Evolutionary conservation across 2,329 filamentous ascomycete species (phyloP).

Genomic region (Diaporthe vaccinii): DNA sequence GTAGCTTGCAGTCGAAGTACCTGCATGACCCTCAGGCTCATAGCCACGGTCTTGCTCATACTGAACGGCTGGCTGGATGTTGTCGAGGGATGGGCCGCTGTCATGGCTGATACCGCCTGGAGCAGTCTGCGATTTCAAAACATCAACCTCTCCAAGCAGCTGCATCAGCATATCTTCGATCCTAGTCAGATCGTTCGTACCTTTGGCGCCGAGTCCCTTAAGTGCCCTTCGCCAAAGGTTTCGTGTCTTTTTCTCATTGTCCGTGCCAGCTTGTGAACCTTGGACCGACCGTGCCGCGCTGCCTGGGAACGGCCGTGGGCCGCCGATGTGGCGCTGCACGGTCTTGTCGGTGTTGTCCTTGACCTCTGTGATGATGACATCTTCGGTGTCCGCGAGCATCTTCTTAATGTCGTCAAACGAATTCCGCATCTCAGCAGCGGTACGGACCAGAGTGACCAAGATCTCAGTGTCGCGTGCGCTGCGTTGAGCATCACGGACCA

Average conservation of each 20-base stretch:
- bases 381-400: constrained; percentile 90
- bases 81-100: constrained; percentile 75
- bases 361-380: constrained; percentile 87
- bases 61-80: constrained; percentile 71
- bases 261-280: constrained; percentile 68
- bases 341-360: constrained; percentile 90
- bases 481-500: constrained; percentile 94
- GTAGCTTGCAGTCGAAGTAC: constrained; percentile 79
- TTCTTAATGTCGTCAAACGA: constrained; percentile 96
- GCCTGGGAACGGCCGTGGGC: constrained; percentile 85
- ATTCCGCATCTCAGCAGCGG: constrained; percentile 95
- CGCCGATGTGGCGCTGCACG: constrained; percentile 84
- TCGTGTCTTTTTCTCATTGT: constrained; percentile 81
- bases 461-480: constrained; percentile 98
- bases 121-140: constrained; percentile 74
- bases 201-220: constrained; percentile 89
- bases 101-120: constrained; percentile 59
- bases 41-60: constrained; percentile 82
- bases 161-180: constrained; percentile 95
- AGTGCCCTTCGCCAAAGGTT: constrained; percentile 96
- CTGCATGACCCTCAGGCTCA: constrained; percentile 85
- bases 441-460: constrained; percentile 91
- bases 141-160: constrained; percentile 91
- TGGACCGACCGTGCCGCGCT: constrained; percentile 72
- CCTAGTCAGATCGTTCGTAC: constrained; percentile 86